These are phyloP conservation scores for Triangularia setosa DNA, from an alignment of 2,329 filamentous ascomycete species.

Conservation along the genomic window DNA sequence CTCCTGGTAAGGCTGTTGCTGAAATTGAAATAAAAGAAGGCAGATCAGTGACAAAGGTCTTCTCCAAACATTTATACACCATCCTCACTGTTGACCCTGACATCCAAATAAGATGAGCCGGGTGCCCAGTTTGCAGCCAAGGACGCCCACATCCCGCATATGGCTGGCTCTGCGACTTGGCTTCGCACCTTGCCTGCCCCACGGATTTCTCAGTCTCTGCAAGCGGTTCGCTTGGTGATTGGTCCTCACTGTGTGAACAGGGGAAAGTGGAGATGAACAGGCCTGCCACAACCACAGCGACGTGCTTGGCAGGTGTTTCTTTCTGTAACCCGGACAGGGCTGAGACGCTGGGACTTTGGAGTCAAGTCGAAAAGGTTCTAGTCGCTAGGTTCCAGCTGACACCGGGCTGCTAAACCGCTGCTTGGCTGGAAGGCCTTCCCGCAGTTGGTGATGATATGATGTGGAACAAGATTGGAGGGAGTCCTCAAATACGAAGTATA, in stretches of 20 bases:
- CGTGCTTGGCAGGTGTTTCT: constrained; percentile 1
- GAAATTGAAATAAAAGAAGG: not conserved
- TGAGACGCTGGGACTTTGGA: constrained; percentile 2
- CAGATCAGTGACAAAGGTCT: not conserved
- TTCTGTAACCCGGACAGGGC: constrained; percentile 8
- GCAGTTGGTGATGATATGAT: not conserved
- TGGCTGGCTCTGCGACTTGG: constrained; percentile 8
- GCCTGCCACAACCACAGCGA: constrained; percentile 2
- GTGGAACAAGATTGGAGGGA: too few species aligned
- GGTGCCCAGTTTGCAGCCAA: not conserved
- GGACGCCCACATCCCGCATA: not conserved
- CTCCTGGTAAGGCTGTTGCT: not conserved
- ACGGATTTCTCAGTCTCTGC: not conserved
- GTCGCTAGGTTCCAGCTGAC: not conserved
- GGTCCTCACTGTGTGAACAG: not conserved
- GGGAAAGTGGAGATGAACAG: constrained; percentile 15
- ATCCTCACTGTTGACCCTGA: not conserved
- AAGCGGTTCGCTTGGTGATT: not conserved
- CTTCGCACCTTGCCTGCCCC: not conserved
- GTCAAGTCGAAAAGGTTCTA: constrained; percentile 1
- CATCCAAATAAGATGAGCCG: not conserved
- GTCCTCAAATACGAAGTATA: too few species aligned
- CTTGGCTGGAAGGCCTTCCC: not conserved
- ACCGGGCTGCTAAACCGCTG: not conserved
- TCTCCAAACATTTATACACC: not conserved